Evolutionary conservation across 805 yeast genomes (phyloP).

Genomic region (Nakazawaea ishiwadae): DNA sequence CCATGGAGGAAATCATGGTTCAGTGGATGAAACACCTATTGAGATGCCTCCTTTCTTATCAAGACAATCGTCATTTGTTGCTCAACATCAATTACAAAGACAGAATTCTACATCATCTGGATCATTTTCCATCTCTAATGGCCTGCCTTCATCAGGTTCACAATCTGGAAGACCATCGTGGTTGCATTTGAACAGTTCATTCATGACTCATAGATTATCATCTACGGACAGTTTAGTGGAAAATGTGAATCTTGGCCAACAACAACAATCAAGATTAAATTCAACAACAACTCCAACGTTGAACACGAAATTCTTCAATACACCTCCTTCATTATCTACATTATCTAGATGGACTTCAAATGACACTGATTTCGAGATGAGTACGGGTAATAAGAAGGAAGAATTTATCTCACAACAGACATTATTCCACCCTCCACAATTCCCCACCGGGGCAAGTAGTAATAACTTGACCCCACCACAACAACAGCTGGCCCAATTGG

Average conservation of each 20-base stretch:
- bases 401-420: slow-evolving; percentile 3
- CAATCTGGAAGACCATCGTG: slow-evolving; percentile 26
- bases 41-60: slow-evolving; percentile 12
- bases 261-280: slow-evolving; percentile 2
- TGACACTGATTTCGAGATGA: slow-evolving; percentile 11
- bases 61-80: slow-evolving; percentile 13
- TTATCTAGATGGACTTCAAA: slow-evolving; percentile 12
- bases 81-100: slow-evolving; percentile 18
- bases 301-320: not conserved
- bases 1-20: not conserved
- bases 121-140: slow-evolving; percentile 7
- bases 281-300: not conserved
- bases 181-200: slow-evolving; percentile 27
- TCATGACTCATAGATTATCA: slow-evolving; percentile 24
- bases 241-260: slow-evolving; percentile 12
- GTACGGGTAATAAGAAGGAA: not conserved
- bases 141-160: slow-evolving; percentile 6
- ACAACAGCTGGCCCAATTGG: slow-evolving; percentile 8
- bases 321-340: slow-evolving; percentile 6
- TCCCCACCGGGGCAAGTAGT: slow-evolving; percentile 6
- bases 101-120: slow-evolving; percentile 22
- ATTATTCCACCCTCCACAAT: slow-evolving; percentile 9
- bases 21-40: slow-evolving; percentile 9
- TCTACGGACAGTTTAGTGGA: slow-evolving; percentile 31
- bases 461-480: slow-evolving; percentile 12